These are phyloP conservation scores for Croton laevigatus DNA, from an alignment of 441 rosid genomes.

Conservation along the genomic window DNA sequence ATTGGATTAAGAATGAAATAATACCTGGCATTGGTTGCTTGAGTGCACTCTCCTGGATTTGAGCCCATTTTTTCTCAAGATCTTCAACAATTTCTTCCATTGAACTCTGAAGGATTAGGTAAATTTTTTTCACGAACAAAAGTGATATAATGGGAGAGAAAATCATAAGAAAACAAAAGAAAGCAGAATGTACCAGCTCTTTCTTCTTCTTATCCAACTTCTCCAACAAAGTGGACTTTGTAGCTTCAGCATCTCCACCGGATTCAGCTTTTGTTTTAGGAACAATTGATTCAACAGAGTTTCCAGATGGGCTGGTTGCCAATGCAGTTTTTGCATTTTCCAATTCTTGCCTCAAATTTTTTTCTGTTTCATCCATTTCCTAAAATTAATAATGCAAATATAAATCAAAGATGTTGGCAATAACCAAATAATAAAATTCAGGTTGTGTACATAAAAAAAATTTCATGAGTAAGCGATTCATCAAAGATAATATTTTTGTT, in stretches of 20 bases:
- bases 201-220: conserved; percentile 71
- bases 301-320: conserved; percentile 31
- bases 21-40: conserved; percentile 83
- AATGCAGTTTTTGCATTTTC: conserved; percentile 42
- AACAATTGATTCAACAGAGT: conserved; percentile 29
- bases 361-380: conserved; percentile 70
- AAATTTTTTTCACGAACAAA: conserved; percentile 11
- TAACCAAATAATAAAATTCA: background rate
- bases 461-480: conserved; percentile 1
- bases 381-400: conserved; percentile 20
- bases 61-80: conserved; percentile 67
- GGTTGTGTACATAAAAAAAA: background rate
- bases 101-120: conserved; percentile 45
- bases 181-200: conserved; percentile 44
- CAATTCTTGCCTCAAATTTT: conserved; percentile 46
- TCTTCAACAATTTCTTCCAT: conserved; percentile 60
- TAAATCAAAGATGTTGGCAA: conserved; percentile 1
- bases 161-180: background rate
- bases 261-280: conserved; percentile 33
- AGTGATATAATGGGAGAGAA: background rate
- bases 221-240: conserved; percentile 38
- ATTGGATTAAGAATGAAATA: background rate
- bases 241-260: conserved; percentile 38
- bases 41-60: conserved; percentile 59
- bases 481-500: background rate